A percentile compares a stretch with the other conserved stretches of the same genome.
phyloP scores from a whole-genome alignment of 2,329 filamentous ascomycete species.

The Calonectria pteridis region DNA sequence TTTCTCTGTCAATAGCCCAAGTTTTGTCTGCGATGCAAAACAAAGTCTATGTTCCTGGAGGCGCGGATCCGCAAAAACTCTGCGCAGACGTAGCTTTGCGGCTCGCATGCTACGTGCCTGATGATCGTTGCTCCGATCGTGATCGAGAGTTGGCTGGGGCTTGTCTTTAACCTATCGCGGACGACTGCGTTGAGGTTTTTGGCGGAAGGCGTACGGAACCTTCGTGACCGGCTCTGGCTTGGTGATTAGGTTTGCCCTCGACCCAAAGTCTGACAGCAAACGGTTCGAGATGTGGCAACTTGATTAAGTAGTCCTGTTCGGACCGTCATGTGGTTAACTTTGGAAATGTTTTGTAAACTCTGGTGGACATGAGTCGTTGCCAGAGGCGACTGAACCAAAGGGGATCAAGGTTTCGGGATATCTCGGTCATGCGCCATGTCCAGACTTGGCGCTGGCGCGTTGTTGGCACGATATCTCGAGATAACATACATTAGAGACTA shows the following conservation, averaged over 20 bases:
- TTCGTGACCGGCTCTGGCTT: not conserved
- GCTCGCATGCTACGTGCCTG: conserved; percentile 2
- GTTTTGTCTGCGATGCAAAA: not conserved
- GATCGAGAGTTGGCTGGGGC: not conserved
- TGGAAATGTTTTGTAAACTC: not conserved
- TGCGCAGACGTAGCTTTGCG: not conserved
- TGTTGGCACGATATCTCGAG: not conserved
- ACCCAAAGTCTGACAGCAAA: not conserved
- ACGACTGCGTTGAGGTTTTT: not conserved
- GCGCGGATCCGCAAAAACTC: not conserved
- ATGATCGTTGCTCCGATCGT: not conserved
- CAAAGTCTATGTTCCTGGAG: conserved; percentile 2
- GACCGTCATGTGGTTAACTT: not conserved
- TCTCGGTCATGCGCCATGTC: not conserved
- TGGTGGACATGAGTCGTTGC: not conserved
- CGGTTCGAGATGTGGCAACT: not conserved
- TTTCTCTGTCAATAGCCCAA: not conserved
- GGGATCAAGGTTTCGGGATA: not conserved
- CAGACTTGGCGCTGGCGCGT: not conserved
- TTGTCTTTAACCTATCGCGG: not conserved
- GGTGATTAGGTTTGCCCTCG: not conserved
- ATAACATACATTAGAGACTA: not conserved
- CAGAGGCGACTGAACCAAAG: not conserved
- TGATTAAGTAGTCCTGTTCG: not conserved
- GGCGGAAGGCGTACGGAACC: not conserved